A percentile compares a stretch with the other conserved stretches of the same genome.
These are phyloP conservation scores for Erodium maritimum DNA, from an alignment of 345 rosid species.

Conservation along the genomic window DNA sequence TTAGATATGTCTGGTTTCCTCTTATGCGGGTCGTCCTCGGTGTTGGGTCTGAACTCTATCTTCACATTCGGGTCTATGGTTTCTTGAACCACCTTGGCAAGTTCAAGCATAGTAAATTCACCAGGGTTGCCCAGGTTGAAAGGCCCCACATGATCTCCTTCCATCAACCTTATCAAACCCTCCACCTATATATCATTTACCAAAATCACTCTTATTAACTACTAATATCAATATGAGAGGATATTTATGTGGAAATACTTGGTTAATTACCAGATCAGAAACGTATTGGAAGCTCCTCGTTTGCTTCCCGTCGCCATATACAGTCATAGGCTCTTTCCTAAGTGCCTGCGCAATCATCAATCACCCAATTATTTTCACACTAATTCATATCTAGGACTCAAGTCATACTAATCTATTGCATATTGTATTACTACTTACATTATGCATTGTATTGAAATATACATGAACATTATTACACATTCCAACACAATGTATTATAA, in stretches of 20 bases:
- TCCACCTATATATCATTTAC: slow-evolving; percentile 45
- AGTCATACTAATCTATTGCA: no score
- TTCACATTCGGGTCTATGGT: slow-evolving; percentile 66
- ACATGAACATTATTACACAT: no score
- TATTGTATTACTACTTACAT: no score
- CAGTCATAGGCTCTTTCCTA: slow-evolving; percentile 78
- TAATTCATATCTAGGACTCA: no score
- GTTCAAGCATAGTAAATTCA: slow-evolving; percentile 87
- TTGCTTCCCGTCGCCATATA: slow-evolving; percentile 86
- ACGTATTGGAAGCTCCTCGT: slow-evolving; percentile 85
- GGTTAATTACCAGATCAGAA: slow-evolving; percentile 54
- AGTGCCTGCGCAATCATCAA: slow-evolving; percentile 35
- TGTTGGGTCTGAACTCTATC: slow-evolving; percentile 81
- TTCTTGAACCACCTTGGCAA: slow-evolving; percentile 86
- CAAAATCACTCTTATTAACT: not conserved
- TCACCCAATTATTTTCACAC: not conserved
- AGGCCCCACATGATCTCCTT: slow-evolving; percentile 93
- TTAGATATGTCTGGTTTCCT: slow-evolving; percentile 81
- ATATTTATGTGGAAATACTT: not conserved
- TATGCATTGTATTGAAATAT: no score
- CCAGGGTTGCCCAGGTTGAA: slow-evolving; percentile 78
- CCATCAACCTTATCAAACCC: slow-evolving; percentile 90
- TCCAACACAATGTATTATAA: no score
- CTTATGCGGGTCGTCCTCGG: slow-evolving; percentile 80
- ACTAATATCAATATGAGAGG: not conserved